Evolutionary conservation across 1,284 basidiomycete genomes (phyloP), one percentile per base, ranked within the genome.

Genomic region (Marasmius sp.): DNA sequence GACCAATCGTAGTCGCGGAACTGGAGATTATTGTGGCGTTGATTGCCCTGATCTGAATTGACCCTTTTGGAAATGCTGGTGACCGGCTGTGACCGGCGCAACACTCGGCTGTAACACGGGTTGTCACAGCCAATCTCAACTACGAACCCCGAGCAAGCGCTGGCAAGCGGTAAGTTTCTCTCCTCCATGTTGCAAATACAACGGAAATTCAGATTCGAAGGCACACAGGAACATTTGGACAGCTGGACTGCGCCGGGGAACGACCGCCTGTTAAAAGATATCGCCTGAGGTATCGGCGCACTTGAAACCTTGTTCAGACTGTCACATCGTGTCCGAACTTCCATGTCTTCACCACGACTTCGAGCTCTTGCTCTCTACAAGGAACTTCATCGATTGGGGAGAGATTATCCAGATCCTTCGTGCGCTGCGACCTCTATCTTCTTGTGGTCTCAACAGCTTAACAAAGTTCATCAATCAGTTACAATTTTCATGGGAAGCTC

Each of bases 321-420:
- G 27, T 27, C 9, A 47, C 45, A 47, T 47, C 56, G 14, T 10
- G 34, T 45, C 7, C 14, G 7, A 50, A 51, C 51, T 50, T 36
- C 57, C 14, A 27, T 38, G 66, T 47, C 69, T 61, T 68, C 75
- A 48, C 75, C 76, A 38, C 81, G 89, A 20, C 71, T 85, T 41
- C 83, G 90, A 39, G 89, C 85, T 2, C 75, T 91, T 5, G 80
- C 85, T 0, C 75, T 93, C 20, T 93, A 93, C 77, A 93, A 92
- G 70, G 89, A 93, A 68, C 80, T 93, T 9, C 86, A 89, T 66
- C 81, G 89, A 58, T 81, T 93, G 1, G 91, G 91, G 5, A 82
- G 87, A 59, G 90, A 93, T 58, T 92, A 93, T 67, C 88, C 88
- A 37, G 90, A 92, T 68, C 85, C 89, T 51, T 81, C 83, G 91